Evolutionary conservation across 2,329 filamentous ascomycete genomes (phyloP), one percentile per base, ranked within the genome.

Genomic region (Xylaria sp.): DNA sequence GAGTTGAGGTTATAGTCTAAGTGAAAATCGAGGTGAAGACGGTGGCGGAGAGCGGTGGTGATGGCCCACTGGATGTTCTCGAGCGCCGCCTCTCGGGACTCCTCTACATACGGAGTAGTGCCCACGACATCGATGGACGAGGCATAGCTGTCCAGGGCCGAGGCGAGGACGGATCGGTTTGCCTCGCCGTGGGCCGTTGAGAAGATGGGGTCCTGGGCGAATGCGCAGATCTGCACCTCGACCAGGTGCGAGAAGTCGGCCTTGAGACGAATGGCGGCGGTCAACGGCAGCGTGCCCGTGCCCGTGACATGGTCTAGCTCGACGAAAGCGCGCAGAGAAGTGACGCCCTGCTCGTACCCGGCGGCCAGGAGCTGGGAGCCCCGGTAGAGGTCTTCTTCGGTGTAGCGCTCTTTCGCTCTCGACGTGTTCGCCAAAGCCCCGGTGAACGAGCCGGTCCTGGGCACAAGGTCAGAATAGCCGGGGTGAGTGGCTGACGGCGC

Each of bases 31-130:
- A 91, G 70, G 66, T 88, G 83, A 46, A 85, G 76, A 1, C 69
- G 65, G 38, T 76, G 65, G 19, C 71, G 57, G 37, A 85, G 65
- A 1, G 85, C 84, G 20, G 77, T 74, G 1, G 76, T 71, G 38
- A 88, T 73, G 16, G 87, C 83, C 83, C 84, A 90, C 17, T 79
- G 73, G 17, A 89, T 81, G 63, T 90, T 91, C 44, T 68, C 65
- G 48, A 78, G 73, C 54, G 79, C 76, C 6, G 76, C 76, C 8
- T 71, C 68, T 18, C 73, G 63, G 21, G 75, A 75, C 4, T 72
- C 66, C 68, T 91, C 88, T 1, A 90, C 87, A 62, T 91, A 91
- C 0, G 87, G 88, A 1, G 87, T 89, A 45, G 83, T 85, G 2
- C 88, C 88, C 18, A 91, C 63, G 0, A 78, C 87, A 39, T 83